These are phyloP conservation scores for Taphrina deformans DNA, from an alignment of 1,139 yeast genomes.

Conservation along the genomic window DNA sequence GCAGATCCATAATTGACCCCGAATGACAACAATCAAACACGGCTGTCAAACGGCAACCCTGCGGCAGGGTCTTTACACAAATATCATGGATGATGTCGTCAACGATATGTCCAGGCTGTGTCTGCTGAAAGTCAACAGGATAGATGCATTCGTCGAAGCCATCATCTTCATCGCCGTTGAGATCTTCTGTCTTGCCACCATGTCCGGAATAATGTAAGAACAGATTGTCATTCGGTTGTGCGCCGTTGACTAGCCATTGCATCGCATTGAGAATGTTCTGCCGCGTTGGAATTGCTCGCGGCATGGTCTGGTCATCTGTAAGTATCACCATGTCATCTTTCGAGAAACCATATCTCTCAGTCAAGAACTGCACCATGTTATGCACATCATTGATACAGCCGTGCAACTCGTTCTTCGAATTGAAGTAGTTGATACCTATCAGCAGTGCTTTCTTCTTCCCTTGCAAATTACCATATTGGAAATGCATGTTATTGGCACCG, in stretches of 20 bases:
- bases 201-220: conserved; percentile 82
- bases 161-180: conserved; percentile 86
- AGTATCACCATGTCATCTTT: conserved; percentile 70
- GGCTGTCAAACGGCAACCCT: conserved; percentile 81
- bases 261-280: conserved; percentile 80
- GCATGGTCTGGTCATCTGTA: conserved; percentile 73
- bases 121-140: conserved; percentile 78
- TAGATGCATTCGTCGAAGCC: conserved; percentile 88
- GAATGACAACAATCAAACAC: conserved; percentile 91
- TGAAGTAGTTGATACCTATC: conserved; percentile 84
- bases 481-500: conserved; percentile 42
- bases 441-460: conserved; percentile 79
- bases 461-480: conserved; percentile 71
- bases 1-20: conserved; percentile 86
- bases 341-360: conserved; percentile 62
- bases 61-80: conserved; percentile 72
- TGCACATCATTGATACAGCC: conserved; percentile 81
- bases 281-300: conserved; percentile 69
- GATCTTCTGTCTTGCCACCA: conserved; percentile 80
- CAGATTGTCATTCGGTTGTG: conserved; percentile 60
- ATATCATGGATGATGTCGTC: conserved; percentile 82
- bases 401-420: conserved; percentile 64
- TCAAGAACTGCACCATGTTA: conserved; percentile 47
- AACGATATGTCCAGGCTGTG: conserved; percentile 60
- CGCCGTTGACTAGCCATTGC: conserved; percentile 85